These are phyloP conservation scores for Corrigiola litoralis DNA, from an alignment of 179 eudicot genomes.

Conservation along the genomic window DNA sequence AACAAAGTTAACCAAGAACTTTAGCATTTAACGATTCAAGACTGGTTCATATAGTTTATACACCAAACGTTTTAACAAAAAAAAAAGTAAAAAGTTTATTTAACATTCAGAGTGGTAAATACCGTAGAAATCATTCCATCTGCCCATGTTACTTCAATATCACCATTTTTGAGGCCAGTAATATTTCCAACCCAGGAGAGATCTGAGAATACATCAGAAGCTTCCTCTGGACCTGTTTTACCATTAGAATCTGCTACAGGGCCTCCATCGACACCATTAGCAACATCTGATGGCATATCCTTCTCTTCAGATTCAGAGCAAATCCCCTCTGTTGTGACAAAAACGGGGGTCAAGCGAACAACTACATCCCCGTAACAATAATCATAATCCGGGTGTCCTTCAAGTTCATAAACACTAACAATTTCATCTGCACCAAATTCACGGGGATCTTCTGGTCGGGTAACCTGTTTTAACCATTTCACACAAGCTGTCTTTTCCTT, in stretches of 20 bases:
- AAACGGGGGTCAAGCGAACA: constrained; percentile 73
- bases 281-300: constrained; percentile 16
- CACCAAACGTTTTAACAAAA: neutral
- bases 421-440: constrained; percentile 87
- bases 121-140: constrained; percentile 93
- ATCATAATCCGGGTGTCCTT: constrained; percentile 93
- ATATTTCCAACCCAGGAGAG: constrained; percentile 98
- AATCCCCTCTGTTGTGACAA: constrained; percentile 23
- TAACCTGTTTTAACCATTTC: constrained; percentile 78
- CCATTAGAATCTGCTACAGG: constrained; percentile 9
- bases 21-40: constrained; percentile 3
- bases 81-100: neutral
- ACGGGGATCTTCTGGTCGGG: constrained; percentile 77
- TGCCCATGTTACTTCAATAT: constrained; percentile 98
- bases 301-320: constrained; percentile 31
- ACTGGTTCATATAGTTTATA: neutral
- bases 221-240: constrained; percentile 35
- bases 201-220: constrained; percentile 41
- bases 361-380: constrained; percentile 98
- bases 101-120: constrained; percentile 19
- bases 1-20: constrained; percentile 28
- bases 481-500: constrained; percentile 92
- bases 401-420: constrained; percentile 97
- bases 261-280: constrained; percentile 27
- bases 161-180: constrained; percentile 92